These are phyloP conservation scores for Rhexocercosporidium sp. DNA, from an alignment of 2,329 filamentous ascomycete species.

Conservation along the genomic window DNA sequence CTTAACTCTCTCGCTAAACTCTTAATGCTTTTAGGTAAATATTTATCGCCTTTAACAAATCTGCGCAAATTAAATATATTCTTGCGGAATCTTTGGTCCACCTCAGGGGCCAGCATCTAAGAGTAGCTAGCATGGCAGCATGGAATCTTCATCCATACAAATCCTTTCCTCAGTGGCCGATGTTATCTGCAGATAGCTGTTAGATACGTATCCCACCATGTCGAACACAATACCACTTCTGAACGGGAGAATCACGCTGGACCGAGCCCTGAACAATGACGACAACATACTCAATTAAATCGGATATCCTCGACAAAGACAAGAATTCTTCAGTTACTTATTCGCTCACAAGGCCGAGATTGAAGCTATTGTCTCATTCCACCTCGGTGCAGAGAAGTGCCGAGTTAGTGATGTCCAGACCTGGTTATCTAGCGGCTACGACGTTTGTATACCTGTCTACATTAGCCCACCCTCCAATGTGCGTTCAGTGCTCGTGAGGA, in stretches of 20 bases:
- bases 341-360: conserved; percentile 4
- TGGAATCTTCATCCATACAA: too few relatives aligned
- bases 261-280: background rate
- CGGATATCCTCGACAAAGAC: conserved; percentile 9
- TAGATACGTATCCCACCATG: background rate
- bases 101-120: too few relatives aligned
- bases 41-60: too few relatives aligned
- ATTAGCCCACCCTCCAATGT: conserved; percentile 1
- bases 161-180: too few relatives aligned
- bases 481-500: conserved; percentile 33
- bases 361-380: conserved; percentile 8
- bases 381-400: conserved; percentile 17
- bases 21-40: too few relatives aligned
- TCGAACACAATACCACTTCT: background rate
- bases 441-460: conserved; percentile 42
- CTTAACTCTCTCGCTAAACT: too few relatives aligned
- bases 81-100: too few relatives aligned
- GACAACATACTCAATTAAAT: conserved; percentile 2
- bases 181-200: too few relatives aligned
- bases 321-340: background rate
- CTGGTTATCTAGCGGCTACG: conserved; percentile 44
- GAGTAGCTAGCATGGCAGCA: too few relatives aligned
- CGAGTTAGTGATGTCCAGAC: conserved; percentile 25
- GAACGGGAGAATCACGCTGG: background rate
- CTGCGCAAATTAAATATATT: too few relatives aligned